Base-by-base conservation (phyloP, 805 yeast genomes). In the Candida orba region DNA sequence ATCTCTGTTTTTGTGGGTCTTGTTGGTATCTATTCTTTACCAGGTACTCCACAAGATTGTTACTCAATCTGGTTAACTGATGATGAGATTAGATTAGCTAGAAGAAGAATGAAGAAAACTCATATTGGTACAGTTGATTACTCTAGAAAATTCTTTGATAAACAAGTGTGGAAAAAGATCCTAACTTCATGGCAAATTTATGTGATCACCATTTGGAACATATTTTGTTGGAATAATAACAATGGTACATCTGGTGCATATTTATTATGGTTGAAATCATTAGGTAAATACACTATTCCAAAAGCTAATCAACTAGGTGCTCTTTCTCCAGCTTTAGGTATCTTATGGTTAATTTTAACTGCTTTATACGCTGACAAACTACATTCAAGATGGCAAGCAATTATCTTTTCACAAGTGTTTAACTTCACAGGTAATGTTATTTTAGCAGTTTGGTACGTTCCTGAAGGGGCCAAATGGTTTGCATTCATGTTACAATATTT, bases 11-110 rank as follows among this genome's bases (percentile, higher is more conserved):
- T 36, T 25, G 41, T 46, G 20, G 49, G 47, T 40, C 13, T 73
- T 51, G 50, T 68, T 50, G 47, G 45, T 12, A 18, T 49, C 18
- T 47, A 49, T 36, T 15, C 37, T 14, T 58, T 80, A 46, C 89
- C 89, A 12, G 89, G 88, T 40, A 81, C 84, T 17, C 88, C 89
- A 9, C 64, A 69, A 39, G 66, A 71, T 37, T 72, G 81, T 55
- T 74, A 75, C 44, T 74, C 80, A 3, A 58, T 73, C 15, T 76
- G 69, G 55, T 59, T 80, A 31, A 67, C 78, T 0, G 81, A 77
- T 48, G 78, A 76, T 36, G 85, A 79, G 47, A 76, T 76, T 41
- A 64, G 71, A 49, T 59, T 78, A 32, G 76, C 80, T 3, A 67
- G 82, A 48, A 59, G 53, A 37, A 62, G 78, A 51, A 55, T 73